Evolutionary conservation across 1,284 basidiomycete species (phyloP).

Genomic region (Grifola frondosa): DNA sequence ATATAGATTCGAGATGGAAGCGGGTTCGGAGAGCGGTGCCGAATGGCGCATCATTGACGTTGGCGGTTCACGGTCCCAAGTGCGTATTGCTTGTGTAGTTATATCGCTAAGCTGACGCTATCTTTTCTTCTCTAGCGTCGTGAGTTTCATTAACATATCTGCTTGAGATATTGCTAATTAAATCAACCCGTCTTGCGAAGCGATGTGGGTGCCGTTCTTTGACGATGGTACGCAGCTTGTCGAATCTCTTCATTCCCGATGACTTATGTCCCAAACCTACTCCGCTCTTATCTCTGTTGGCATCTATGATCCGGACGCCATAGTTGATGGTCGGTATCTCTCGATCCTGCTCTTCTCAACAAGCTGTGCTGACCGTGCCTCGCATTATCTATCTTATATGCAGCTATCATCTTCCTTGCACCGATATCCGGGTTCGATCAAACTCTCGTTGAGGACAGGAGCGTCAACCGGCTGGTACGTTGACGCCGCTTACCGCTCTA

Average conservation of each 20-base stretch:
- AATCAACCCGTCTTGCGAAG: conserved; percentile 33
- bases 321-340: conserved; percentile 23
- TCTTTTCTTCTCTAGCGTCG: conserved; percentile 29
- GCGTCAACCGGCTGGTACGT: conserved; percentile 67
- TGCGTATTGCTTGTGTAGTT: conserved; percentile 33
- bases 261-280: no score
- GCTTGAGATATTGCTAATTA: conserved; percentile 3
- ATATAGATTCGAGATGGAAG: conserved; percentile 78
- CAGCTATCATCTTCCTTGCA: conserved; percentile 77
- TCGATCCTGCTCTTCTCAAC: conserved; percentile 1
- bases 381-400: background rate
- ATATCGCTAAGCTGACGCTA: conserved; percentile 3
- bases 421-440: conserved; percentile 81
- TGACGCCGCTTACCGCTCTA: conserved; percentile 3
- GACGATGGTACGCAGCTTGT: conserved; percentile 56
- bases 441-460: conserved; percentile 66
- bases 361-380: background rate
- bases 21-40: conserved; percentile 67
- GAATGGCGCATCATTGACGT: conserved; percentile 83
- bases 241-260: no score
- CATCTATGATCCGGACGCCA: no score
- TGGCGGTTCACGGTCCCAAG: conserved; percentile 73
- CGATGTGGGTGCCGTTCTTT: conserved; percentile 74
- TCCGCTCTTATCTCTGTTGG: no score
- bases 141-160: conserved; percentile 22